Conservation (phyloP, 2,329 filamentous ascomycete species). For the Mollisia scopiformis region DNA sequence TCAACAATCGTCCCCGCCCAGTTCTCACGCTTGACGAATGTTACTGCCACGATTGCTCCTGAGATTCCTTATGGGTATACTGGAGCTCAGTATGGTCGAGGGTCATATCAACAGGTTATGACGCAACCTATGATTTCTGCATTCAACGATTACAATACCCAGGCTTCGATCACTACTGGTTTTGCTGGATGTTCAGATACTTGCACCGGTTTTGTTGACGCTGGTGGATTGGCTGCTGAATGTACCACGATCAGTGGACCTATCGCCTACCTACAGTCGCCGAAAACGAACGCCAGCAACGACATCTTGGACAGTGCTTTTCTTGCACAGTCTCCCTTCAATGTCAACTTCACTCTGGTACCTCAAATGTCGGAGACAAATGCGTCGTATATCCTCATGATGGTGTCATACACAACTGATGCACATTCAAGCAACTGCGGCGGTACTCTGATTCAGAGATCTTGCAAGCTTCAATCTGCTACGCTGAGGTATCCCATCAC, state of each 20-base stretch:
- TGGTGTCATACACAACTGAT: background rate
- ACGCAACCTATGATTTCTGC: slow-evolving; percentile 10
- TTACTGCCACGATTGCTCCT: slow-evolving; percentile 11
- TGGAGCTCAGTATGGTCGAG: slow-evolving; percentile 5
- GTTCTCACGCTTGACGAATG: background rate
- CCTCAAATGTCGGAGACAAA: background rate
- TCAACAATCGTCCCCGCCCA: slow-evolving; percentile 10
- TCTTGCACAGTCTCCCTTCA: background rate
- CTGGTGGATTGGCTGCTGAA: slow-evolving; percentile 11
- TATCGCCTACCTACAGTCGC: background rate
- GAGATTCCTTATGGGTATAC: slow-evolving; percentile 18
- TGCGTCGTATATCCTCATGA: background rate
- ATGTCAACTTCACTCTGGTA: background rate
- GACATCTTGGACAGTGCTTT: background rate
- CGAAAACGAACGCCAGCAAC: background rate
- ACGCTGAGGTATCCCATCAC: slow-evolving; percentile 1
- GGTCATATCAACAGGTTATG: slow-evolving; percentile 4
- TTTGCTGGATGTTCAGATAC: slow-evolving; percentile 12
- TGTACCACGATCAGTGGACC: slow-evolving; percentile 6
- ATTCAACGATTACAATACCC: slow-evolving; percentile 12
- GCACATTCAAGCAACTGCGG: background rate
- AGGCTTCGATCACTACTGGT: slow-evolving; percentile 8
- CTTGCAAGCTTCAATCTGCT: background rate
- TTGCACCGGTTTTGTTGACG: slow-evolving; percentile 11
- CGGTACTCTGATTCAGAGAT: background rate